phyloP scores from a whole-genome alignment of 345 rosid species.

The Dovyalis caffra region DNA sequence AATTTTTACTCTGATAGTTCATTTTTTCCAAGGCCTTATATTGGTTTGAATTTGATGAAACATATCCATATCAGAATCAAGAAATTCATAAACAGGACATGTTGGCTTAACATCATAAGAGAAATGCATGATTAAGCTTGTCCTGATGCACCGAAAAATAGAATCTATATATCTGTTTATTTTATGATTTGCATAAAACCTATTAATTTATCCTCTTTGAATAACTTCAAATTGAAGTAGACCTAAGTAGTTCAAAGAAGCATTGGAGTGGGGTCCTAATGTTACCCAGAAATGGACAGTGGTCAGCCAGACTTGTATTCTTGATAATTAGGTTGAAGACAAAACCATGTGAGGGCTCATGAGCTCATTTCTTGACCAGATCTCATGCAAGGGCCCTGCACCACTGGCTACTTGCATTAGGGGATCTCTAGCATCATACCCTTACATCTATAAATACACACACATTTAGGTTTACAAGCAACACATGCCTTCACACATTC shows the following conservation, averaged over 20 bases:
- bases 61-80: no score
- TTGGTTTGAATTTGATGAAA: no score
- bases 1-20: no score
- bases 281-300: not conserved
- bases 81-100: no score
- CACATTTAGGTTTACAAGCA: not conserved
- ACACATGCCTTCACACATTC: not conserved
- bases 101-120: no score
- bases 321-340: not conserved
- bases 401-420: not conserved
- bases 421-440: not conserved
- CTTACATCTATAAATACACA: not conserved
- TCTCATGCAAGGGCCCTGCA: not conserved
- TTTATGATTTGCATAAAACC: no score
- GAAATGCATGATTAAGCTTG: no score
- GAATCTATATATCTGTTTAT: no score
- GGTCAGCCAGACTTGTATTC: not conserved
- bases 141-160: no score
- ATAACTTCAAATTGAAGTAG: not conserved
- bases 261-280: not conserved
- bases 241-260: not conserved
- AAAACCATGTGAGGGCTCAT: constrained; percentile 19
- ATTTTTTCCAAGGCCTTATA: no score
- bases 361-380: not conserved
- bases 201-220: no score